phyloP scores from a whole-genome alignment of 164 flowering plant species.

The Warburgia ugandensis region DNA sequence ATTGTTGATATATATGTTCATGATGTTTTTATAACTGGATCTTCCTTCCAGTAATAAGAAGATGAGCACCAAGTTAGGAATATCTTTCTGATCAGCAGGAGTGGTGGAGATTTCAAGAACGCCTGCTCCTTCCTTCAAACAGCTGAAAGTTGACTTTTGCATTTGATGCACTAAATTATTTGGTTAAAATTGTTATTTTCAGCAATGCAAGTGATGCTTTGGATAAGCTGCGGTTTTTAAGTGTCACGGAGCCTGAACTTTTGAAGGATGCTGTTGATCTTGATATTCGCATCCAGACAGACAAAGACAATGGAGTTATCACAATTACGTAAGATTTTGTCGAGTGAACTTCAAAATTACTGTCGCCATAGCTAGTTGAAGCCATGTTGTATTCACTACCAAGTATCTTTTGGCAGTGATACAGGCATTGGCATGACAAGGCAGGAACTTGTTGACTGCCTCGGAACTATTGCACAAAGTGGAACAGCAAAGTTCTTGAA shows the following conservation, averaged over 20 bases:
- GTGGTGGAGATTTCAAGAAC: neutral
- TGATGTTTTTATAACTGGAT: too few relatives aligned
- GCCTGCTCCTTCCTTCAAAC: neutral
- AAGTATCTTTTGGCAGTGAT: constrained; percentile 49
- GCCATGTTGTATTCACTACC: too few relatives aligned
- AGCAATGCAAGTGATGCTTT: constrained; percentile 99
- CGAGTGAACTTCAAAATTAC: too few relatives aligned
- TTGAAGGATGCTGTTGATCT: constrained; percentile 68
- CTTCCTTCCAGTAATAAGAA: too few relatives aligned
- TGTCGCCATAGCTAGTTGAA: too few relatives aligned
- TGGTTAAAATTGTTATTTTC: constrained; percentile 7
- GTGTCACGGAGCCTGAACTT: constrained; percentile 78
- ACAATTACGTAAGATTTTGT: constrained; percentile 56
- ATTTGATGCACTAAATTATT: neutral
- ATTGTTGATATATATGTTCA: too few relatives aligned
- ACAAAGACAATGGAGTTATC: constrained; percentile 81
- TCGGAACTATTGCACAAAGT: constrained; percentile 99
- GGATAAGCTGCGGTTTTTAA: constrained; percentile 85
- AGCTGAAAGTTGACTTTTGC: neutral
- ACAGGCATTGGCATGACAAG: constrained; percentile 95
- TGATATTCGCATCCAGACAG: constrained; percentile 83
- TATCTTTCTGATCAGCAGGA: too few relatives aligned
- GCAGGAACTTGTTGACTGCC: constrained; percentile 92
- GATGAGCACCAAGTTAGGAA: too few relatives aligned
- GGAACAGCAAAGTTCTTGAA: constrained; percentile 94